Evolutionary conservation across 768 basidiomycete species (phyloP).

Genomic region (Lactarius evosmus): DNA sequence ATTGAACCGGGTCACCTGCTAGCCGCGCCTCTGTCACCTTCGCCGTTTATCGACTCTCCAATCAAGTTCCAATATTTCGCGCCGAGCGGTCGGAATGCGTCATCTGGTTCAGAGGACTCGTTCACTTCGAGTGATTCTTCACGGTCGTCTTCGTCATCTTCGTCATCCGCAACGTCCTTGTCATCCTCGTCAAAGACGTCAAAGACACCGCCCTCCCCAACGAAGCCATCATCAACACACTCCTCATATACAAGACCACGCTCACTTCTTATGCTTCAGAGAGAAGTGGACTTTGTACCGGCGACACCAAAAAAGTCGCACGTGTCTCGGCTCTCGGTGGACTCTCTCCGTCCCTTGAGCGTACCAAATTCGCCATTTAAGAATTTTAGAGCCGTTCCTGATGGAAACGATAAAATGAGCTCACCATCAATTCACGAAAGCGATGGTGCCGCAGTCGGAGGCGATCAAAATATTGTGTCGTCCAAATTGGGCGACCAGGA

Average conservation of each 20-base stretch:
- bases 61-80: constrained; percentile 18
- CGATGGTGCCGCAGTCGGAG: constrained; percentile 21
- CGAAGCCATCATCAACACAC: constrained; percentile 25
- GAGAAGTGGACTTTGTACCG: constrained; percentile 71
- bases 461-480: constrained; percentile 25
- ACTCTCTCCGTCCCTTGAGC: constrained; percentile 27
- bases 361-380: constrained; percentile 22
- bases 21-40: constrained; percentile 36
- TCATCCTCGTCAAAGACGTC: constrained; percentile 35
- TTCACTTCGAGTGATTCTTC: constrained; percentile 22
- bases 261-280: constrained; percentile 61
- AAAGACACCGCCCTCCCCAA: constrained; percentile 20
- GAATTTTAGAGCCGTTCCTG: constrained; percentile 11
- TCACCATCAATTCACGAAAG: constrained; percentile 8
- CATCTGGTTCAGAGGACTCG: constrained; percentile 30
- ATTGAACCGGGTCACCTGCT: constrained; percentile 40
- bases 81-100: constrained; percentile 23
- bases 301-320: constrained; percentile 62
- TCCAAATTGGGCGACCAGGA: constrained; percentile 27
- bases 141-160: constrained; percentile 24
- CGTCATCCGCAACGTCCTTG: constrained; percentile 31
- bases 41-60: constrained; percentile 30
- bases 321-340: constrained; percentile 35
- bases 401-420: neutral
- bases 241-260: constrained; percentile 38